phyloP scores from a whole-genome alignment of 306 rosid genomes.

The Pterocarpus santalinus region DNA sequence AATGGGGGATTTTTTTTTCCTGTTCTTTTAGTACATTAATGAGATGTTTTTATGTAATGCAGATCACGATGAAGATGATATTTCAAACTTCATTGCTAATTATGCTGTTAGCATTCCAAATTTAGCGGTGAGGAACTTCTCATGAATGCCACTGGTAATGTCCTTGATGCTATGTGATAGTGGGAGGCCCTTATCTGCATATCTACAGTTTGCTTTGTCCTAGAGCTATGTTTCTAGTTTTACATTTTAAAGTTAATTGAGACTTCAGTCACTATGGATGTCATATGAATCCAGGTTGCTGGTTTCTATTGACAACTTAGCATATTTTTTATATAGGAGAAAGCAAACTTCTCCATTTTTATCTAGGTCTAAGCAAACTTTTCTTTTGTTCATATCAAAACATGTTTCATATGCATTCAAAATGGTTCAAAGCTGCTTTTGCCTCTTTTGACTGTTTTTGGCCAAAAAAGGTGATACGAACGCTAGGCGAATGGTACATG shows the following conservation, averaged over 20 bases:
- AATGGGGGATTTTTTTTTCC: conserved; percentile 10
- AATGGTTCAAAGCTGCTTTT: neutral
- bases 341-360: neutral
- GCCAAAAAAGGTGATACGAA: neutral
- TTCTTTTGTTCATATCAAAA: neutral
- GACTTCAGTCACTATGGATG: neutral
- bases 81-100: conserved; percentile 67
- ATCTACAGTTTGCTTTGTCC: conserved; percentile 49
- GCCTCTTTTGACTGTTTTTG: neutral
- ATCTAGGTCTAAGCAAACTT: neutral
- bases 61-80: conserved; percentile 67
- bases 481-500: neutral
- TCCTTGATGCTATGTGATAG: conserved; percentile 55
- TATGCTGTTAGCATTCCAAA: conserved; percentile 79
- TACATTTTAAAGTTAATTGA: conserved; percentile 21
- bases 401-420: neutral
- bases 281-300: conserved; percentile 15
- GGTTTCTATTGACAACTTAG: conserved; percentile 6
- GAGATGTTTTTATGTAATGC: conserved; percentile 56
- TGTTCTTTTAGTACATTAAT: neutral
- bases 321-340: conserved; percentile 7
- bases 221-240: conserved; percentile 26
- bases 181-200: conserved; percentile 50
- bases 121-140: conserved; percentile 90
- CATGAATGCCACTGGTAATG: conserved; percentile 70